These are phyloP conservation scores for Porphyrellus cyaneotinctus DNA, from an alignment of 768 basidiomycete genomes.

Conservation along the genomic window DNA sequence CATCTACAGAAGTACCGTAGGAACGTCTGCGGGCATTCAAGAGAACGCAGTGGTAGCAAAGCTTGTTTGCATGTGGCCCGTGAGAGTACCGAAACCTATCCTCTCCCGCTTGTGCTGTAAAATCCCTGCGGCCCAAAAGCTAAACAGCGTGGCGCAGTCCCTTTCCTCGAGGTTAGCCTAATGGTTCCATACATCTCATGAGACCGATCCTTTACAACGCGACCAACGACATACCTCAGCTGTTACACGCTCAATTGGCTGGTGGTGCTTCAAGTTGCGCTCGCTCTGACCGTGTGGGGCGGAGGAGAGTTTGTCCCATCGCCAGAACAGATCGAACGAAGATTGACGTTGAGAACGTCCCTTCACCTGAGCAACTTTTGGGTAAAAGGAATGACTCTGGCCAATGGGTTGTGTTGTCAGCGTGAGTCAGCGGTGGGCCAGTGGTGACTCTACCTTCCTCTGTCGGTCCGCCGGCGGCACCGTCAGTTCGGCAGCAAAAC, in stretches of 20 bases:
- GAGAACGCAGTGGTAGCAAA: not conserved
- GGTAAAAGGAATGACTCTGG: constrained; percentile 33
- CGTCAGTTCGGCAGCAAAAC: constrained; percentile 31
- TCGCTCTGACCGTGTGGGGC: not conserved
- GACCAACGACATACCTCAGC: constrained; percentile 7
- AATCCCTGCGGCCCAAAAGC: not conserved
- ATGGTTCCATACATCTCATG: not conserved
- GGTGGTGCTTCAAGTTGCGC: not conserved
- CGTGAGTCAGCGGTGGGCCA: not conserved
- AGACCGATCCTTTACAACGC: not conserved
- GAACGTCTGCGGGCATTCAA: not conserved
- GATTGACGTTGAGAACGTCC: constrained; percentile 29
- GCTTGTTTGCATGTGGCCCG: not conserved
- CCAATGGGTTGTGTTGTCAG: not conserved
- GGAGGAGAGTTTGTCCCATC: constrained; percentile 28
- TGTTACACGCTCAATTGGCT: not conserved
- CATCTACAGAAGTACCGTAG: not conserved
- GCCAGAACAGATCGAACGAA: constrained; percentile 40
- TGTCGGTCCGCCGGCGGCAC: constrained; percentile 32
- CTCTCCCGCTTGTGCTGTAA: too few species aligned
- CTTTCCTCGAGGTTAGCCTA: not conserved
- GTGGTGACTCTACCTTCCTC: constrained; percentile 25
- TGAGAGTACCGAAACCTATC: not conserved
- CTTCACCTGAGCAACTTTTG: constrained; percentile 39
- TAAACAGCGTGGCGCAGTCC: not conserved